These are phyloP conservation scores for Colletotrichum echinochloae DNA, from an alignment of 2,329 filamentous ascomycete genomes.

Conservation along the genomic window DNA sequence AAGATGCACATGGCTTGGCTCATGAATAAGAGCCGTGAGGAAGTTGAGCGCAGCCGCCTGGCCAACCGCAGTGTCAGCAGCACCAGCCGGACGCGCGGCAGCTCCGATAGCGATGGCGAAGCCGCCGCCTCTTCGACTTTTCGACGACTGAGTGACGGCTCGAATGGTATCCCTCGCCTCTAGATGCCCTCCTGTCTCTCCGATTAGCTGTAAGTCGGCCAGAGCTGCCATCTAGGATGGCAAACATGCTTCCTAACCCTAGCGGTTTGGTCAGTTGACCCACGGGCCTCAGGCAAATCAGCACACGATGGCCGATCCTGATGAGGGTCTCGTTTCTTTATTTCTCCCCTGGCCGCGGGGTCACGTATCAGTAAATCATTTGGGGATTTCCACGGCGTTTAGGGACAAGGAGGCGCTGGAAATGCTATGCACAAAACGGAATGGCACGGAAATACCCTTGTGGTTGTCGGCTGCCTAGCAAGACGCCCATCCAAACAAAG, in stretches of 20 bases:
- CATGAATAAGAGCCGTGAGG: constrained; percentile 64
- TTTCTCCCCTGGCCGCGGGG: neutral
- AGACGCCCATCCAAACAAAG: constrained; percentile 25
- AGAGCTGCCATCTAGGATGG: neutral
- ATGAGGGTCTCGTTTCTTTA: neutral
- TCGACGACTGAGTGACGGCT: constrained; percentile 48
- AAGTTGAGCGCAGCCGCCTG: constrained; percentile 52
- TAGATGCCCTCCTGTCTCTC: constrained; percentile 41
- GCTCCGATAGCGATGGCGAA: constrained; percentile 45
- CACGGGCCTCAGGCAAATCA: neutral
- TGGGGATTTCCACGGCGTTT: constrained; percentile 26
- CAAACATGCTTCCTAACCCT: neutral
- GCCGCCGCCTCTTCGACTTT: constrained; percentile 38
- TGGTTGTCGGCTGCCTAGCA: constrained; percentile 1
- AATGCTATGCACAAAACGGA: constrained; percentile 11
- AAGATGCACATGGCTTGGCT: constrained; percentile 71
- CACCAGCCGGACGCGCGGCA: constrained; percentile 43
- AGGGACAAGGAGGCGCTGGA: neutral
- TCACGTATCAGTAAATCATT: constrained; percentile 11
- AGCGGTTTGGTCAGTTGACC: neutral
- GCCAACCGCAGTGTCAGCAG: constrained; percentile 41
- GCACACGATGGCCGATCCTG: neutral
- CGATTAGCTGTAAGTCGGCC: neutral
- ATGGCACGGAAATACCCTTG: constrained; percentile 39
- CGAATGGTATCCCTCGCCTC: constrained; percentile 52